Evolutionary conservation across 225 moss, liverwort and hornwort species (phyloP).

Genomic region (Asterella californica): DNA sequence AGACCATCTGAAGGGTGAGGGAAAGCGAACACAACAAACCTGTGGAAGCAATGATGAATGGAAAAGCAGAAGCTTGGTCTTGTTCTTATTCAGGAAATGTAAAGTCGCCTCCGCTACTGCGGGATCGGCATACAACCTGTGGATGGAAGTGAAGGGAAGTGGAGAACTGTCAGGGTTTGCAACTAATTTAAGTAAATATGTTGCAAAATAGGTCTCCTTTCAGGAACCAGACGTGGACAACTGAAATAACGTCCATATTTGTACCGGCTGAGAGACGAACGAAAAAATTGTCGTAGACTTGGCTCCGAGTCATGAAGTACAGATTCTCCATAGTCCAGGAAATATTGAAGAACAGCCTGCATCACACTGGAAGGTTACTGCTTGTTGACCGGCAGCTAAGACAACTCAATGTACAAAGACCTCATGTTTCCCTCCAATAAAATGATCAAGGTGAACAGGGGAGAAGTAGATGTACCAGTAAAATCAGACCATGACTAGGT

Average conservation of each 20-base stretch:
- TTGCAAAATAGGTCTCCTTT: background rate
- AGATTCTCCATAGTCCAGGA: conserved; percentile 71
- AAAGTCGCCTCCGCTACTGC: conserved; percentile 74
- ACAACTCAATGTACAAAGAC: background rate
- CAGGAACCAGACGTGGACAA: background rate
- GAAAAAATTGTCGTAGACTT: conserved; percentile 75
- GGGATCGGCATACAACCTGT: conserved; percentile 80
- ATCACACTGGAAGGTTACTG: conserved; percentile 2
- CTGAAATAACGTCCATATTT: background rate
- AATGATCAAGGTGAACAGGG: background rate
- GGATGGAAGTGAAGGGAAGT: background rate
- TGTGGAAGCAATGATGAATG: conserved; percentile 72
- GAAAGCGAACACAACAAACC: conserved; percentile 34
- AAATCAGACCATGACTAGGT: conserved; percentile 70
- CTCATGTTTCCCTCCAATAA: background rate
- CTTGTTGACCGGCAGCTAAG: background rate
- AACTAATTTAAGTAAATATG: background rate
- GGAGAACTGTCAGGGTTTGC: background rate
- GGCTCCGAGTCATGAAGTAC: conserved; percentile 85
- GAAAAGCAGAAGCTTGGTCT: conserved; percentile 60
- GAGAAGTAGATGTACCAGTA: conserved; percentile 48
- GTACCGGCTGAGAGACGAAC: conserved; percentile 77
- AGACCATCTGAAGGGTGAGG: background rate
- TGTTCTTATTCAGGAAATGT: conserved; percentile 71
- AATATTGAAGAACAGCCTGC: conserved; percentile 85